Evolutionary conservation across 1,284 basidiomycete species (phyloP).

Genomic region (Tylopilus orsonianus): DNA sequence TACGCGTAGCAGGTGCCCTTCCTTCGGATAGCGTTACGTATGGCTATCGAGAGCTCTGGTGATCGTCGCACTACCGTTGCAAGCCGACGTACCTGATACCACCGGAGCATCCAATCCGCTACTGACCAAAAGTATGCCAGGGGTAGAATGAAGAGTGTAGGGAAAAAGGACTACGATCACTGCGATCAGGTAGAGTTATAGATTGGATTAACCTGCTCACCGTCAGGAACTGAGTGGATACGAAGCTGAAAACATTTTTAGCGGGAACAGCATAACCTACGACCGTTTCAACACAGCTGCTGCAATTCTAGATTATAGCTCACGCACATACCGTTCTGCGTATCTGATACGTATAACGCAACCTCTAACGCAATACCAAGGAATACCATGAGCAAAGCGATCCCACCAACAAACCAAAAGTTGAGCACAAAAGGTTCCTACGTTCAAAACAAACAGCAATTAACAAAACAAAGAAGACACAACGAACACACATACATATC

Average conservation of each 20-base stretch:
- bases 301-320: neutral
- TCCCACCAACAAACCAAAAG: constrained; percentile 41
- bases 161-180: constrained; percentile 52
- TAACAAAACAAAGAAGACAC: neutral
- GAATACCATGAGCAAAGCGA: constrained; percentile 43
- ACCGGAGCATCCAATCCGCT: constrained; percentile 48
- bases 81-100: constrained; percentile 44
- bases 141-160: constrained; percentile 44
- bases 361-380: constrained; percentile 53
- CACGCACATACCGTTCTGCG: constrained; percentile 41
- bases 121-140: constrained; percentile 43
- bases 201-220: constrained; percentile 36
- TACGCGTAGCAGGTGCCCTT: constrained; percentile 50
- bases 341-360: constrained; percentile 41
- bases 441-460: neutral
- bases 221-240: constrained; percentile 54
- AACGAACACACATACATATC: constrained; percentile 40
- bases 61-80: constrained; percentile 20
- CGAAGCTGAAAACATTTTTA: constrained; percentile 47
- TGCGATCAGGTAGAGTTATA: constrained; percentile 1
- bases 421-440: constrained; percentile 49
- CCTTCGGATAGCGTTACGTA: constrained; percentile 56
- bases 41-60: constrained; percentile 37
- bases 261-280: constrained; percentile 54
- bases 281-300: constrained; percentile 1